Percentiles rank a stretch among this genome's conserved stretches.
phyloP scores from a whole-genome alignment of 2,329 filamentous ascomycete species.

The Fusarium redolens region DNA sequence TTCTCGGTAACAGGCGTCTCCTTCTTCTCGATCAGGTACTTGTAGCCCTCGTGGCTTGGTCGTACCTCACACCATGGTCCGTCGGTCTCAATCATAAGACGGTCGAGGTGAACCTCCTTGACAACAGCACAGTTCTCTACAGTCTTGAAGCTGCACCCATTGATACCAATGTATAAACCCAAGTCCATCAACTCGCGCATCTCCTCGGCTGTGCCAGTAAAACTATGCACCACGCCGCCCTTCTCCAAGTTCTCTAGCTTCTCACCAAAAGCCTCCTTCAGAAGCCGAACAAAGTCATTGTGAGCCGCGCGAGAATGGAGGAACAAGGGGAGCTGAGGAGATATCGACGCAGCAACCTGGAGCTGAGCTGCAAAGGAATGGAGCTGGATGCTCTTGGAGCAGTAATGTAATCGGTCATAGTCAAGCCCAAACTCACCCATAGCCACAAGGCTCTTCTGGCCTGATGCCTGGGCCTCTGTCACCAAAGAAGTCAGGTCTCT shows the following conservation, averaged over 20 bases:
- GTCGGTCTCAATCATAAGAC: conserved; percentile 94
- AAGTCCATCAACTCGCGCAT: conserved; percentile 83
- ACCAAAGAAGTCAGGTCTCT: conserved; percentile 73
- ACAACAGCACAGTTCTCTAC: conserved; percentile 90
- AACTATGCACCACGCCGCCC: conserved; percentile 91
- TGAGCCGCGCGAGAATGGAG: conserved; percentile 91
- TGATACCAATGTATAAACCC: conserved; percentile 92
- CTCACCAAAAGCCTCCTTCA: conserved; percentile 69
- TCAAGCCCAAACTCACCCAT: conserved; percentile 97
- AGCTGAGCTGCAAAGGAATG: conserved; percentile 89
- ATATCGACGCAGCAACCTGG: conserved; percentile 74
- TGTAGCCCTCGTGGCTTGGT: conserved; percentile 85
- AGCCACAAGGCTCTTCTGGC: conserved; percentile 69
- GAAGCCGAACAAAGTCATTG: conserved; percentile 80
- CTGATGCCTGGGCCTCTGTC: conserved; percentile 62
- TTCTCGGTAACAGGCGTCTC: conserved; percentile 33
- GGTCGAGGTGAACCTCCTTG: conserved; percentile 78
- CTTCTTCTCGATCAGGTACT: conserved; percentile 67
- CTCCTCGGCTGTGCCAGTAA: conserved; percentile 88
- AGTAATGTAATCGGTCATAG: conserved; percentile 90
- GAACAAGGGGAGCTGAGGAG: conserved; percentile 86
- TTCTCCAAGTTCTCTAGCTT: conserved; percentile 74
- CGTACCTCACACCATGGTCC: conserved; percentile 98
- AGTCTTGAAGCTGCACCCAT: conserved; percentile 96
- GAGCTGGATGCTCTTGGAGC: conserved; percentile 80